These are phyloP conservation scores for Umbellularia californica DNA, from an alignment of 164 flowering plant genomes.

Conservation along the genomic window DNA sequence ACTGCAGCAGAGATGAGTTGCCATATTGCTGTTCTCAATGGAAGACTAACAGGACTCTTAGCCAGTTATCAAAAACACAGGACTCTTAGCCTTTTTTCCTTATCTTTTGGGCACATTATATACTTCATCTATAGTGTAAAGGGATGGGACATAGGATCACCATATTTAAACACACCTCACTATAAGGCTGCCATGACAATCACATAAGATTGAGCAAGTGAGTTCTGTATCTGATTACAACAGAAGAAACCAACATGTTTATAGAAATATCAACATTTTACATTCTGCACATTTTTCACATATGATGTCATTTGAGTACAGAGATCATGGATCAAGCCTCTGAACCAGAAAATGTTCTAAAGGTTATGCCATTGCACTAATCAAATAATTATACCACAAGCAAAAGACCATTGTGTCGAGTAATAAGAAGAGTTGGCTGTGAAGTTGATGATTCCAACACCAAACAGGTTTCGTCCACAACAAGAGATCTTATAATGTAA, in stretches of 20 bases:
- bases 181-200: not conserved
- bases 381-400: too few relatives aligned
- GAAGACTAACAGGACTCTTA: not conserved
- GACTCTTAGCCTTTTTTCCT: not conserved
- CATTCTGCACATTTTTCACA: not conserved
- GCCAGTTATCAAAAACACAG: too few relatives aligned
- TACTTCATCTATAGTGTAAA: not conserved
- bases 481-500: too few relatives aligned
- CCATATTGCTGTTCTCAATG: not conserved
- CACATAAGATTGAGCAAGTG: not conserved
- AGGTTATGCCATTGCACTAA: not conserved
- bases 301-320: not conserved
- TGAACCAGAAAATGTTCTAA: not conserved
- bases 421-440: too few relatives aligned
- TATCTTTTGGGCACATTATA: not conserved
- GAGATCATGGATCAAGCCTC: not conserved
- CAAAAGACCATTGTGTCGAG: not conserved
- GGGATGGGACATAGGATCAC: too few relatives aligned
- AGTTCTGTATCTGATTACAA: not conserved
- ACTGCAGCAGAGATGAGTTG: not conserved
- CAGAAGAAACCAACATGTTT: not conserved
- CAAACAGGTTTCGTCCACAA: not conserved
- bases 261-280: not conserved
- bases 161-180: too few relatives aligned
- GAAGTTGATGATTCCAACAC: too few relatives aligned